Evolutionary conservation across 2,329 filamentous ascomycete genomes (phyloP), one percentile per base, ranked within the genome.

Genomic region (Fusarium sp.): DNA sequence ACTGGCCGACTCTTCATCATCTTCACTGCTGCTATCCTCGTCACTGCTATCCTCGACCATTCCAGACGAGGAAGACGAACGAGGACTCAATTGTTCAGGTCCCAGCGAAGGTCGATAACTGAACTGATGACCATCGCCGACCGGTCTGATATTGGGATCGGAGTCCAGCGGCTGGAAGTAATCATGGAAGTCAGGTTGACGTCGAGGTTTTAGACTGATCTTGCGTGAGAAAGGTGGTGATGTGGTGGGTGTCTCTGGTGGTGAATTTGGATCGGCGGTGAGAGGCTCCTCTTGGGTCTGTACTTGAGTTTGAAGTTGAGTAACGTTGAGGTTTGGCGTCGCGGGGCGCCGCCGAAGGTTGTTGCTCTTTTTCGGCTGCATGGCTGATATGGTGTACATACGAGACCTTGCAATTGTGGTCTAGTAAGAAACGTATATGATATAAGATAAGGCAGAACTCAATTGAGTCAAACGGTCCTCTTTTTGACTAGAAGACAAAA

Each of bases 231-330:
- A 74, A 30, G 75, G 73, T 58, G 80, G 79, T 57, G 79, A 78
- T 37, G 79, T 77, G 42, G 81, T 83, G 53, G 83, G 84, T 42
- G 83, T 84, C 51, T 83, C 81, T 42, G 83, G 83, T 67, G 83
- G 84, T 72, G 84, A 85, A 58, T 83, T 81, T 55, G 82, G 83
- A 59, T 81, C 79, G 69, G 77, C 75, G 75, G 76, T 73, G 71
- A 72, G 73, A 58, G 67, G 66, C 55, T 74, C 71, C 37, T 78
- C 76, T 60, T 75, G 61, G 53, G 48, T 34, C 42, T 70, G 62
- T 37, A 51, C 53, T 52, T 70, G 67, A 53, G 68, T 23, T 51
- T 59, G 67, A 42, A 54, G 31, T 31, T 63, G 67, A 59, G 67
- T 72, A 58, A 78, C 69, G 67, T 80, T 79, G 70, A 83, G 78